These are phyloP conservation scores for Nakaseomyces kungkrabaensis DNA, from an alignment of 1,139 yeast species.

Conservation along the genomic window DNA sequence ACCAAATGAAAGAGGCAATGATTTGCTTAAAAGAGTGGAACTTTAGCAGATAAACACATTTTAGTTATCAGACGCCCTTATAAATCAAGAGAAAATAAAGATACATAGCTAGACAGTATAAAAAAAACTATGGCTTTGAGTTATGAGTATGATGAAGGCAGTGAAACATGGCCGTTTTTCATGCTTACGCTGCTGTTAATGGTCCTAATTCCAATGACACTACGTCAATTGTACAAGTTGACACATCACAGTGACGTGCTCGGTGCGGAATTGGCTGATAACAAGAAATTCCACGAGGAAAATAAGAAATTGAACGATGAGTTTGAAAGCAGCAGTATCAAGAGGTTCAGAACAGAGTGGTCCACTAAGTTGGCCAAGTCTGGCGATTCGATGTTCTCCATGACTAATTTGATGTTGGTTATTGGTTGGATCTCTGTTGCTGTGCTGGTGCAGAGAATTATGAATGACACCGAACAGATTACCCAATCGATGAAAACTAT, in stretches of 20 bases:
- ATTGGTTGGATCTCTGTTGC: slow-evolving; percentile 63
- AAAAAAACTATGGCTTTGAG: slow-evolving; percentile 30
- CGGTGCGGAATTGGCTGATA: slow-evolving; percentile 9
- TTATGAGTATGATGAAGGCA: slow-evolving; percentile 78
- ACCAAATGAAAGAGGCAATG: too few relatives aligned
- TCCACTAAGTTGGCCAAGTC: background rate
- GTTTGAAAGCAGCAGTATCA: slow-evolving; percentile 35
- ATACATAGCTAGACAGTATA: too few relatives aligned
- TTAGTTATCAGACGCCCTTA: too few relatives aligned
- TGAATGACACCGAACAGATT: slow-evolving; percentile 25
- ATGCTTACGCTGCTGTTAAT: slow-evolving; percentile 61
- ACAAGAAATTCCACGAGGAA: slow-evolving; percentile 9
- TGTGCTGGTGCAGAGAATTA: slow-evolving; percentile 42
- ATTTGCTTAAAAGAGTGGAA: too few relatives aligned
- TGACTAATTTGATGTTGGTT: slow-evolving; percentile 30
- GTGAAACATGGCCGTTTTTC: slow-evolving; percentile 95
- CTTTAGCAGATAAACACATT: too few relatives aligned
- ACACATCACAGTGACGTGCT: slow-evolving; percentile 8
- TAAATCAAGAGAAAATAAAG: too few relatives aligned
- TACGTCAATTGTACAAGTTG: slow-evolving; percentile 33
- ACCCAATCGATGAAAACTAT: background rate
- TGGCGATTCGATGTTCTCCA: background rate
- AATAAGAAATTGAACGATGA: slow-evolving; percentile 15
- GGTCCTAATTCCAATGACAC: slow-evolving; percentile 61
- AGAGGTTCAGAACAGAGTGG: slow-evolving; percentile 33